Evolutionary conservation across 1,139 yeast genomes (phyloP), one percentile per base, ranked within the genome.

Genomic region (Nakaseomyces nivariensis): DNA sequence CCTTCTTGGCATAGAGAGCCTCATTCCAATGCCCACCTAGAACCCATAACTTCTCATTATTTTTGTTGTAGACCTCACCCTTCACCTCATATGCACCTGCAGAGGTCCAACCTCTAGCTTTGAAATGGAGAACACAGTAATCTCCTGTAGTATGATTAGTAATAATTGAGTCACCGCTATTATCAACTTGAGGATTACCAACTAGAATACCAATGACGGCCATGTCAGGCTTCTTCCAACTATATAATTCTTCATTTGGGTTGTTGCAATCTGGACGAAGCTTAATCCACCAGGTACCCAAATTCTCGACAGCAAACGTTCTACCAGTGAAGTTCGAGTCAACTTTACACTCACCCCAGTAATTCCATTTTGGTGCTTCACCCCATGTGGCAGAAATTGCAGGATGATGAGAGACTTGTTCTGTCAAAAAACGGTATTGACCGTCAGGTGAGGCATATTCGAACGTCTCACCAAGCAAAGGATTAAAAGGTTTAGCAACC

Each of bases 391-490:
- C 98, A 58, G 96, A 87, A 53, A 92, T 81, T 1, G 97, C 97
- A 2, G 98, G 98, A 69, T 92, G 98, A 64, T 92, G 98, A 54
- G 95, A 85, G n/a, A 94, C 98, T 68, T 92, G 98, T 67, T 92
- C 98, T 13, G 87, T 80, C 58, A 92, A 74, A 64, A 89, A 78
- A 63, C 98, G 76, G 67, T 82, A 92, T 44, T 87, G 85, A 60
- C 80, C 76, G 62, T 92, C 97, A 0, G 97, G 96, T 57, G 97
- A 80, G 46, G 86, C 74, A 67, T 90, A 92, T 67, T 92, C 98
- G 66, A 75, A 94, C 0, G 98, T 92, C 67, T 92, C 98, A 40
- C 98, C 98, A 47, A 92, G 72, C 49, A 92, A 72, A 2, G 98
- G 99, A 63, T 92, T 92, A 72, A 92, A 92, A 1, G 99, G 99